A percentile compares a stretch with the other conserved stretches of the same genome.
These are phyloP conservation scores for Schizonepeta tenuifolia DNA, from an alignment of 257 asterid genomes.

Conservation along the genomic window DNA sequence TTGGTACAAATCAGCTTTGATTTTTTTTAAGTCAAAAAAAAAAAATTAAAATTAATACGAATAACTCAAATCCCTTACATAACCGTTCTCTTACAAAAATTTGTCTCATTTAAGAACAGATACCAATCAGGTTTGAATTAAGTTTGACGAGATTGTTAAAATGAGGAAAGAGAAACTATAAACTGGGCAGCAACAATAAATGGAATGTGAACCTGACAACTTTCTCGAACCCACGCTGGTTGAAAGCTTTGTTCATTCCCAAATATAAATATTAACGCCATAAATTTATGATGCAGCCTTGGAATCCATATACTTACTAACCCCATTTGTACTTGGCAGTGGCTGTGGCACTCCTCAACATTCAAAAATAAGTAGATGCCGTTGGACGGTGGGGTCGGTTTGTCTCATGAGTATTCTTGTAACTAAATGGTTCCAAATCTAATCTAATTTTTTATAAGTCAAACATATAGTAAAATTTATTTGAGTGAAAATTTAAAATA, in stretches of 20 bases:
- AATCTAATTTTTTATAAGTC: no score
- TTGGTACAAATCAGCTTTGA: no score
- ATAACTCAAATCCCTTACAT: no score
- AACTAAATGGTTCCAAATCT: no score
- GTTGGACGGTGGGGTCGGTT: no score
- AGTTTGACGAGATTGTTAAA: not conserved
- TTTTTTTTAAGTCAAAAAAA: no score
- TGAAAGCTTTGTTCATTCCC: conserved; percentile 25
- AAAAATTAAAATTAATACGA: no score
- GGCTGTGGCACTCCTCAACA: not conserved
- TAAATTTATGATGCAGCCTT: conserved; percentile 5
- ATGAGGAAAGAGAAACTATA: not conserved
- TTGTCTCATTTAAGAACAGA: no score
- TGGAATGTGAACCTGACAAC: conserved; percentile 36
- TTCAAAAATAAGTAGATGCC: not conserved
- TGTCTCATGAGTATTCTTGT: no score
- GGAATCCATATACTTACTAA: conserved; percentile 7
- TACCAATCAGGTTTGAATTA: not conserved
- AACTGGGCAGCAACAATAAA: not conserved
- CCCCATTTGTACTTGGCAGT: not conserved
- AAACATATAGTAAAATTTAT: no score
- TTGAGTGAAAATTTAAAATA: no score
- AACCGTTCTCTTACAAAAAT: no score
- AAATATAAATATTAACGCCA: not conserved
- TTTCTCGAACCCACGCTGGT: conserved; percentile 31